Evolutionary conservation across 1,284 basidiomycete genomes (phyloP).

Genomic region (Paramarasmius palmivorus): DNA sequence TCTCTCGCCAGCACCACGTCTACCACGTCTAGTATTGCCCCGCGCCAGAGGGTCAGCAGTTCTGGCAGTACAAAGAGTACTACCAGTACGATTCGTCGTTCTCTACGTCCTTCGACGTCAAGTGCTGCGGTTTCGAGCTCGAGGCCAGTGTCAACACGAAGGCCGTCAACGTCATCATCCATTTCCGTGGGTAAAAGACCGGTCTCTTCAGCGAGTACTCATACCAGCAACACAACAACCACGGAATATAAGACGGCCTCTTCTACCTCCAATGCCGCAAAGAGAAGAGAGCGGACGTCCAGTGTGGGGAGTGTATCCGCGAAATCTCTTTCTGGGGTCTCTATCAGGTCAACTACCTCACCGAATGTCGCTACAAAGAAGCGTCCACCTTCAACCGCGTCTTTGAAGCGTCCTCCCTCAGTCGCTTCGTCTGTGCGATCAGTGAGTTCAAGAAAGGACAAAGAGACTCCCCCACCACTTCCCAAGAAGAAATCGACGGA

Average conservation of each 20-base stretch:
- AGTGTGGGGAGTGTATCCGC: neutral
- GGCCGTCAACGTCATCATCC: neutral
- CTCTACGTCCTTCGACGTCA: too few relatives aligned
- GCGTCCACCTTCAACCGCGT: neutral
- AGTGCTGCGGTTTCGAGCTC: too few relatives aligned
- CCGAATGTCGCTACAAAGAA: neutral
- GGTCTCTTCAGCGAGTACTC: neutral
- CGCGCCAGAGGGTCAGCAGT: too few relatives aligned
- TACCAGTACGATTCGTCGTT: too few relatives aligned
- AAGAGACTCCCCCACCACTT: slow-evolving; percentile 26
- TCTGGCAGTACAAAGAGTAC: too few relatives aligned
- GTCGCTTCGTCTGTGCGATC: slow-evolving; percentile 7
- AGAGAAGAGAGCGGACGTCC: neutral
- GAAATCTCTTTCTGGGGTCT: neutral
- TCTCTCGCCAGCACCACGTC: neutral
- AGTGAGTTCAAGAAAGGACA: neutral
- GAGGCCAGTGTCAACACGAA: too few relatives aligned
- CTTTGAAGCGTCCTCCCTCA: neutral
- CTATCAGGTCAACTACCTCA: neutral
- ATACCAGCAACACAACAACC: neutral
- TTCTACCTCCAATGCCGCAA: neutral
- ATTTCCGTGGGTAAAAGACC: neutral
- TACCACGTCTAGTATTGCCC: neutral
- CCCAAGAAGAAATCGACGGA: slow-evolving; percentile 45
- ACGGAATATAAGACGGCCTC: slow-evolving; percentile 4